phyloP scores from a whole-genome alignment of 306 rosid genomes.

The Sechiopsis laciniata region DNA sequence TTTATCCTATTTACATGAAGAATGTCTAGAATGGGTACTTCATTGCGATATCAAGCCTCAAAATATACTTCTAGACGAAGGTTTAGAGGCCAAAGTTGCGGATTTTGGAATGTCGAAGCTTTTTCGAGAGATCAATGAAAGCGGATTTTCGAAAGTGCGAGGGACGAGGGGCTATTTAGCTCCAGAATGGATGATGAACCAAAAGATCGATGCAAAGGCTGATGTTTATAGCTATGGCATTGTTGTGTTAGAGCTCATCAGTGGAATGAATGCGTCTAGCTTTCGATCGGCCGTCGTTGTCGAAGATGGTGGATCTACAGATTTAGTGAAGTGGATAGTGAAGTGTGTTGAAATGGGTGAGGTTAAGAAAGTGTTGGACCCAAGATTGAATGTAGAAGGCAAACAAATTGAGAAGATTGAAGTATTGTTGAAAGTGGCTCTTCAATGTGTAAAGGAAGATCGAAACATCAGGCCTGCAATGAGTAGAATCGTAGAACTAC shows the following conservation, averaged over 20 bases:
- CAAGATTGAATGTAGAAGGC: constrained; percentile 14
- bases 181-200: constrained; percentile 41
- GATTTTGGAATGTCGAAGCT: constrained; percentile 47
- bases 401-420: constrained; percentile 27
- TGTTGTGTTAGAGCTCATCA: constrained; percentile 35
- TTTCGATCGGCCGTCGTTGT: not conserved
- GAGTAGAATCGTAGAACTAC: no score
- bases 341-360: no score
- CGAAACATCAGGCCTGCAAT: constrained; percentile 1
- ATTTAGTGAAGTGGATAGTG: constrained; percentile 32
- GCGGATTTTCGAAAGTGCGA: constrained; percentile 28
- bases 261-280: constrained; percentile 29
- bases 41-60: constrained; percentile 44
- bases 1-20: constrained; percentile 40
- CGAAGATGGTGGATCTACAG: not conserved
- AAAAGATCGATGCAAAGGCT: constrained; percentile 33
- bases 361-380: constrained; percentile 26
- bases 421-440: constrained; percentile 29
- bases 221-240: constrained; percentile 45
- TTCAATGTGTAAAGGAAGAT: constrained; percentile 33
- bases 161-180: constrained; percentile 45
- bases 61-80: constrained; percentile 32
- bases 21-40: constrained; percentile 41
- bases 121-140: constrained; percentile 25
- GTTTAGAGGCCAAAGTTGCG: constrained; percentile 30